A percentile compares a stretch with the other conserved stretches of the same genome.
These are phyloP conservation scores for Naganishia liquefaciens DNA, from an alignment of 1,284 basidiomycete species.

Conservation along the genomic window DNA sequence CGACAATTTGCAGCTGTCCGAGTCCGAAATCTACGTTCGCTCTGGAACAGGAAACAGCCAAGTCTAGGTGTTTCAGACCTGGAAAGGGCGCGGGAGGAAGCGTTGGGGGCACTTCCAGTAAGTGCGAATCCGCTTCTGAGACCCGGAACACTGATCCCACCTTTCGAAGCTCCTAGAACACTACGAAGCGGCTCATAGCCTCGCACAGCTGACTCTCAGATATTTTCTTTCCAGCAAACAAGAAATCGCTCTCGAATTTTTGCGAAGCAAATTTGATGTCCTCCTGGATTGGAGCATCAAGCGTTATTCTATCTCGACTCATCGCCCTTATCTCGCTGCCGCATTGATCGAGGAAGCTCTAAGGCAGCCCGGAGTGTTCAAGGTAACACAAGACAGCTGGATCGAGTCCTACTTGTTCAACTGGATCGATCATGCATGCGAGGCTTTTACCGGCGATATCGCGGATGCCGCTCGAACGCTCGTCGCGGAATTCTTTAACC, in stretches of 20 bases:
- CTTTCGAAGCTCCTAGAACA: not conserved
- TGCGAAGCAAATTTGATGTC: constrained; percentile 8
- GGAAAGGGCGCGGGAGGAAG: constrained; percentile 5
- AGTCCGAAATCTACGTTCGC: constrained; percentile 1
- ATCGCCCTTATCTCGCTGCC: constrained; percentile 17
- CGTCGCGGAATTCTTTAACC: constrained; percentile 9
- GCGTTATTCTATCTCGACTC: not conserved
- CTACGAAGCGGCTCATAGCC: constrained; percentile 2
- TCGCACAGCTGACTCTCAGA: not conserved
- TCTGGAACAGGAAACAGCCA: constrained; percentile 6
- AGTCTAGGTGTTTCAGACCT: not conserved
- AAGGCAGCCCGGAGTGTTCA: not conserved
- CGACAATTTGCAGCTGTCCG: not conserved
- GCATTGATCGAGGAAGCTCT: not conserved
- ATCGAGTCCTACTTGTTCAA: constrained; percentile 6
- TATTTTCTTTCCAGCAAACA: not conserved
- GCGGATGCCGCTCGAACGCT: constrained; percentile 2
- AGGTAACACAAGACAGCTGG: constrained; percentile 2
- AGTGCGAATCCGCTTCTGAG: not conserved
- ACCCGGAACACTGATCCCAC: not conserved
- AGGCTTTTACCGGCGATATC: not conserved
- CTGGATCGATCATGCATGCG: constrained; percentile 8
- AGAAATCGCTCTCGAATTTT: not conserved
- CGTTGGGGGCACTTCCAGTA: not conserved
- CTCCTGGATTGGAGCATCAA: constrained; percentile 15